Evolutionary conservation across 139 green algal genomes (phyloP).

Genomic region (Prasinococcaceae sp.): DNA sequence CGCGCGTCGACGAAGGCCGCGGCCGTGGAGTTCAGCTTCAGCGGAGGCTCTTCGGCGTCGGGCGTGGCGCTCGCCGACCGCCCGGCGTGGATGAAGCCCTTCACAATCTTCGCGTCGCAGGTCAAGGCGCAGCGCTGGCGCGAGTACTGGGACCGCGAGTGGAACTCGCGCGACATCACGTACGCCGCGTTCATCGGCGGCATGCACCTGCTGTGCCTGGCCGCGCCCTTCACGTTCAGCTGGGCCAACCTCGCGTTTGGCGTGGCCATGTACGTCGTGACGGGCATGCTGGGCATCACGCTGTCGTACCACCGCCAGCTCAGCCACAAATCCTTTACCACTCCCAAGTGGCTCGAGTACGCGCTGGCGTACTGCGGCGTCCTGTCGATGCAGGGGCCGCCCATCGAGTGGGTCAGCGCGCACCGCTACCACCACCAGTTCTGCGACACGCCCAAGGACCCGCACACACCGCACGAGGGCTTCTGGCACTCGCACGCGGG

Average conservation of each 20-base stretch:
- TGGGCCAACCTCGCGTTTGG: constrained; percentile 63
- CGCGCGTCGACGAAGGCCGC: too few species aligned
- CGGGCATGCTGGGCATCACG: constrained; percentile 87
- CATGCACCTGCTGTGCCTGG: constrained; percentile 19
- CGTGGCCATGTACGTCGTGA: constrained; percentile 77
- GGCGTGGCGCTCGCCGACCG: too few species aligned
- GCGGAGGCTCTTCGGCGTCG: too few species aligned
- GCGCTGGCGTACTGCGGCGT: constrained; percentile 92
- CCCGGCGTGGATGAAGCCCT: too few species aligned
- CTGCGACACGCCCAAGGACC: constrained; percentile 91
- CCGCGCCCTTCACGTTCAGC: constrained; percentile 30
- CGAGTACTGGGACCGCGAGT: constrained; percentile 25
- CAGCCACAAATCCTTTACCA: constrained; percentile 72
- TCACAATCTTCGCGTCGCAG: constrained; percentile 16
- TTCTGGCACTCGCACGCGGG: constrained; percentile 96
- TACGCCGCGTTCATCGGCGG: constrained; percentile 23
- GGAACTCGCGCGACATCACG: constrained; percentile 21
- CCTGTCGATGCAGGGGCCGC: constrained; percentile 57
- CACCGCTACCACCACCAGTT: constrained; percentile 93
- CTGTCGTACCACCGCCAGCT: constrained; percentile 83
- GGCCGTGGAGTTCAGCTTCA: too few species aligned
- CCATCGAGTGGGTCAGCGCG: constrained; percentile 77
- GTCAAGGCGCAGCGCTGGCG: constrained; percentile 10
- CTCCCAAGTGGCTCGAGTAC: constrained; percentile 99
- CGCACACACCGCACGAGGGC: constrained; percentile 93